These are phyloP conservation scores for Mortierella claussenii DNA, from an alignment of 192 early-diverging fungal genomes.

Conservation along the genomic window DNA sequence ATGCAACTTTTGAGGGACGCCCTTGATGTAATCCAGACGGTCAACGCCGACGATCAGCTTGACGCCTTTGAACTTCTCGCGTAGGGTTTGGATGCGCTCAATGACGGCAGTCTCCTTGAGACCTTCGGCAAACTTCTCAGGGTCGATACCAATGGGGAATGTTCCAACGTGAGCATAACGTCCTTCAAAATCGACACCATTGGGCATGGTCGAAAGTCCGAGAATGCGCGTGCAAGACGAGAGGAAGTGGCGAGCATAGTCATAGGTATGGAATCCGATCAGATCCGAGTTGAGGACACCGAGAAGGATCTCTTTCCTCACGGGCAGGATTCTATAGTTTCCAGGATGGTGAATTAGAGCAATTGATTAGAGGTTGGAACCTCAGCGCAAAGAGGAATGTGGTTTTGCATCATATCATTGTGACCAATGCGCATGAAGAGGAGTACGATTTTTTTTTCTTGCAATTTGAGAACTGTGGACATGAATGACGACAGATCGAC, in stretches of 20 bases:
- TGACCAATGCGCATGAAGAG: background rate
- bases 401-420: background rate
- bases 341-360: no score
- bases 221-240: conserved; percentile 97
- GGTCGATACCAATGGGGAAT: conserved; percentile 99
- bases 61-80: conserved; percentile 85
- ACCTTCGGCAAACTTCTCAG: conserved; percentile 91
- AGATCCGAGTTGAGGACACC: conserved; percentile 95
- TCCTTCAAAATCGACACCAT: conserved; percentile 94
- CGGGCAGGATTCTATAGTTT: conserved; percentile 87
- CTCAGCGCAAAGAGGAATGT: no score
- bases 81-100: conserved; percentile 81
- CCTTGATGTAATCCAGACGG: conserved; percentile 99
- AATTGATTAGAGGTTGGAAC: no score
- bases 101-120: conserved; percentile 75
- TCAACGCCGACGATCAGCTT: conserved; percentile 98
- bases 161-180: conserved; percentile 95
- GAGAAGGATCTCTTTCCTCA: conserved; percentile 90
- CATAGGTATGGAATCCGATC: conserved; percentile 99
- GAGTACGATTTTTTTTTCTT: no score
- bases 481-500: conserved; percentile 5
- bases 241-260: conserved; percentile 98
- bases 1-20: conserved; percentile 98
- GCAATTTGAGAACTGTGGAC: no score
- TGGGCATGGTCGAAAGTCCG: conserved; percentile 91